Conservation (phyloP, 805 yeast genomes). For the Komagataella mondaviorum region DNA sequence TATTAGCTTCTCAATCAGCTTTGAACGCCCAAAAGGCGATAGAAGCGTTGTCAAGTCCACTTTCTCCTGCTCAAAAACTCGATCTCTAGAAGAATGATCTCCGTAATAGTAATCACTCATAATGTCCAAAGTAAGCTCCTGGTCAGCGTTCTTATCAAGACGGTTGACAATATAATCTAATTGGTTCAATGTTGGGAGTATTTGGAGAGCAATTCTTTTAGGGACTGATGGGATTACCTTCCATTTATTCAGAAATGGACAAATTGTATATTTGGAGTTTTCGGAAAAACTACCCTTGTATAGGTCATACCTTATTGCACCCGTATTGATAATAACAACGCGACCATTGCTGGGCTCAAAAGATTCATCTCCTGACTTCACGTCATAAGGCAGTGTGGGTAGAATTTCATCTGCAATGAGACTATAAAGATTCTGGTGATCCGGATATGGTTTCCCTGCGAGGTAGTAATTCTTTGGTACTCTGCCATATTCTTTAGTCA, state of each 20-base stretch:
- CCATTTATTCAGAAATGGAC: slow-evolving; percentile 83
- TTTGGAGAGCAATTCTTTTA: slow-evolving; percentile 33
- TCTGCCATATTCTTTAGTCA: slow-evolving; percentile 46
- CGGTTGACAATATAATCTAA: slow-evolving; percentile 26
- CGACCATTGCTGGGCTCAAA: slow-evolving; percentile 20
- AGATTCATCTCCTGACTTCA: not conserved
- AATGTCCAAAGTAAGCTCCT: slow-evolving; percentile 2
- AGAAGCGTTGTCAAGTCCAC: slow-evolving; percentile 11
- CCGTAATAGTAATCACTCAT: not conserved
- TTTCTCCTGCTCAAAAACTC: slow-evolving; percentile 4
- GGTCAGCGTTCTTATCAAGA: not conserved
- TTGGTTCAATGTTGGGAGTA: slow-evolving; percentile 45
- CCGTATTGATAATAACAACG: slow-evolving; percentile 66
- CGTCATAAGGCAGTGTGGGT: slow-evolving; percentile 12
- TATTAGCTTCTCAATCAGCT: not conserved
- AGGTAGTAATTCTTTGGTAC: slow-evolving; percentile 59
- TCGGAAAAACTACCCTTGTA: slow-evolving; percentile 73
- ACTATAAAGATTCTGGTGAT: slow-evolving; percentile 41
- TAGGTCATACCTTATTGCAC: slow-evolving; percentile 77
- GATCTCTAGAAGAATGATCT: not conserved
- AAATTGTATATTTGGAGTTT: slow-evolving; percentile 69
- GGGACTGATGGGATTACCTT: slow-evolving; percentile 47
- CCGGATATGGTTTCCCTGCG: slow-evolving; percentile 51
- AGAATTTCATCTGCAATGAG: slow-evolving; percentile 47
- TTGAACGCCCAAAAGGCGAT: slow-evolving; percentile 13